A percentile compares a stretch with the other conserved stretches of the same genome.
Conservation (phyloP, 257 asterid species). For the Leptodermis oblonga region DNA sequence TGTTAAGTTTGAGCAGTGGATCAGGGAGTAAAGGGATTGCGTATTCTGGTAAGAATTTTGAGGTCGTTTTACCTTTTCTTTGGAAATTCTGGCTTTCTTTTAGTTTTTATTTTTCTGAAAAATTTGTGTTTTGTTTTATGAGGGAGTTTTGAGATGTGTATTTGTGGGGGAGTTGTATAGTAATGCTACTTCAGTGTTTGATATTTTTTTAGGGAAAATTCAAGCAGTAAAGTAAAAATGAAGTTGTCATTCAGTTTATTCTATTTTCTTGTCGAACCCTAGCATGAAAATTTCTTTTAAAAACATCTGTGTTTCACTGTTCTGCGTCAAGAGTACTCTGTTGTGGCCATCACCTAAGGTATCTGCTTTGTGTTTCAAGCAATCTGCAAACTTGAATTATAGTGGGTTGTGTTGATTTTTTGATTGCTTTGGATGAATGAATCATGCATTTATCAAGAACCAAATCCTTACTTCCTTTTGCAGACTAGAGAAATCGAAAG, state of each 20-base stretch:
- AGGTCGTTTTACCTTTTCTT: not conserved
- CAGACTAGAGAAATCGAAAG: not conserved
- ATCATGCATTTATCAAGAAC: not conserved
- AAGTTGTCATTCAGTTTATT: not conserved
- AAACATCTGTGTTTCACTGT: not conserved
- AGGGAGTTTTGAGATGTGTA: not conserved
- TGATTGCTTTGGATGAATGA: not conserved
- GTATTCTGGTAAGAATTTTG: not conserved
- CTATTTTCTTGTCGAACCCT: not conserved
- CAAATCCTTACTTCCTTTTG: not conserved
- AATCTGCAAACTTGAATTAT: not conserved
- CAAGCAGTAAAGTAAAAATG: not conserved
- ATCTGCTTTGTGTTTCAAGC: not conserved
- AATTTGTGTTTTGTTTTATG: no score
- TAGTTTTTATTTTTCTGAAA: not conserved
- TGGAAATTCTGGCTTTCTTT: not conserved
- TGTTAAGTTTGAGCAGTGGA: slow-evolving; percentile 1
- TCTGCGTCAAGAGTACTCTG: not conserved
- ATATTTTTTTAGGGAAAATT: not conserved
- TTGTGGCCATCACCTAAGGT: not conserved
- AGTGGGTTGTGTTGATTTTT: not conserved
- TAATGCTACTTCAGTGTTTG: no score
- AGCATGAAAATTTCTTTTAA: no score
- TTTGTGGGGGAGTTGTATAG: not conserved
- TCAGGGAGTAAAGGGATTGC: not conserved